Base-by-base conservation (phyloP, 2,329 filamentous ascomycete species). In the Claviceps citrina region DNA sequence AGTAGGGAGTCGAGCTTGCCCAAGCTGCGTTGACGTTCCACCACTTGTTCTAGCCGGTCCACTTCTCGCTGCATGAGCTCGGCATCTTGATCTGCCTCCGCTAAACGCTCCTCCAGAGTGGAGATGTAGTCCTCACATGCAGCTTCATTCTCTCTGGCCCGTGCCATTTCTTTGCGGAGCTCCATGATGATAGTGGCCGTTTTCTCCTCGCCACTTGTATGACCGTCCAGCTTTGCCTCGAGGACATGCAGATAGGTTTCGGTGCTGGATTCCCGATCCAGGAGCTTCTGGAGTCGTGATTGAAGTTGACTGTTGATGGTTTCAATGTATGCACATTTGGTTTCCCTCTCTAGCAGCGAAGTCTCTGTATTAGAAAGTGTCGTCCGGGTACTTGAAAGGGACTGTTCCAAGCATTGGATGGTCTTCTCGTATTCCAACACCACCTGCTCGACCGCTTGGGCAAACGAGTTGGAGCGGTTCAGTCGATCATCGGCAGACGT, bases 401-500 rank as follows among this genome's bases (percentile, higher is more conserved):
- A 95, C 38, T 86, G 78, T 59, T 98, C 91, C 13, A 98, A 71
- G 39, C 76, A 81, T 57, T 96, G 87, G 37, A 98, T 98, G 0
- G 93, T 98, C 69, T 93, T 96, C 59, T 98, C 93, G 56, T 98
- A 98, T 61, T 98, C 91, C 36, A 96, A 66, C 3, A 98, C 85
- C 18, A 98, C 85, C 54, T 93, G 84, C 54, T 98, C 91, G 16
- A 98, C 89, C 22, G 89, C 89, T 56, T 93, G 82, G 1, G 89
- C 87, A 55, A 98, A 96, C 0, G 84, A 93, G 56, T 93, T 94
- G 15, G 93, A 98, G 31, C 91, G 79, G 56, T 95, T 93, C 47
- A 96, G 65, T 39, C 91, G 75, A 56, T 95, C 87, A 55, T 89
- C 85, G 40, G 78, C 84, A 13, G 79, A 65, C 10, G 76, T 71